These are phyloP conservation scores for Nicotiana attenuata DNA, from an alignment of 257 asterid species.

Conservation along the genomic window DNA sequence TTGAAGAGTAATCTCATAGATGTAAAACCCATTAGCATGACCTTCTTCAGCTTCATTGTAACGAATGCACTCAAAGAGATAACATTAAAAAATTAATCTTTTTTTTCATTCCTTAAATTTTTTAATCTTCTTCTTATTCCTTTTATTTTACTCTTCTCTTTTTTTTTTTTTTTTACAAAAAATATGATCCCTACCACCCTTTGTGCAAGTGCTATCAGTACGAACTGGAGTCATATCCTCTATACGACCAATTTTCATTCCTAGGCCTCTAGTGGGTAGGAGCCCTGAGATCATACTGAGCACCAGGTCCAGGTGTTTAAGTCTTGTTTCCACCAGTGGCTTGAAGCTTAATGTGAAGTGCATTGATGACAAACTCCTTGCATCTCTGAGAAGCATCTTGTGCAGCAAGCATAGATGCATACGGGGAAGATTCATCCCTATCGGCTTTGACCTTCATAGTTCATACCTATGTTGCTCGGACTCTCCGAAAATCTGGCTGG, in stretches of 20 bases:
- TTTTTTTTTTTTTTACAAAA: too few species aligned
- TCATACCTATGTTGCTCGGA: too few species aligned
- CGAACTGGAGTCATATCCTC: constrained; percentile 1
- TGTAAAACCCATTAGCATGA: too few species aligned
- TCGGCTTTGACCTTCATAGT: constrained; percentile 7
- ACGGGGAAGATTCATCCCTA: constrained; percentile 7
- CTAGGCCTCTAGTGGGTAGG: neutral
- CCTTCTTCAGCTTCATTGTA: too few species aligned
- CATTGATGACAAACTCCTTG: constrained; percentile 6
- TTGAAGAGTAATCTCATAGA: too few species aligned
- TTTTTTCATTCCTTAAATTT: too few species aligned
- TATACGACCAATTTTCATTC: constrained; percentile 4
- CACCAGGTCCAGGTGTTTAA: constrained; percentile 5
- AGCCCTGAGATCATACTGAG: constrained; percentile 9
- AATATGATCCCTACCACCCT: neutral
- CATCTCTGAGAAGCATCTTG: constrained; percentile 8
- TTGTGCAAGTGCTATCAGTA: constrained; percentile 8
- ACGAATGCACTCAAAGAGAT: too few species aligned
- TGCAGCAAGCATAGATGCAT: constrained; percentile 10
- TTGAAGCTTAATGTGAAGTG: constrained; percentile 8
- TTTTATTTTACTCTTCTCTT: too few species aligned
- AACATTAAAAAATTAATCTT: too few species aligned
- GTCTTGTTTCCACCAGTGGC: constrained; percentile 13
- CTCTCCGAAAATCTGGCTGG: too few species aligned
- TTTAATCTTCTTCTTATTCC: too few species aligned